Percentiles rank a stretch among this genome's conserved stretches.
phyloP scores from a whole-genome alignment of 139 green algal genomes.

The Protoeuglena noctilucae region DNA sequence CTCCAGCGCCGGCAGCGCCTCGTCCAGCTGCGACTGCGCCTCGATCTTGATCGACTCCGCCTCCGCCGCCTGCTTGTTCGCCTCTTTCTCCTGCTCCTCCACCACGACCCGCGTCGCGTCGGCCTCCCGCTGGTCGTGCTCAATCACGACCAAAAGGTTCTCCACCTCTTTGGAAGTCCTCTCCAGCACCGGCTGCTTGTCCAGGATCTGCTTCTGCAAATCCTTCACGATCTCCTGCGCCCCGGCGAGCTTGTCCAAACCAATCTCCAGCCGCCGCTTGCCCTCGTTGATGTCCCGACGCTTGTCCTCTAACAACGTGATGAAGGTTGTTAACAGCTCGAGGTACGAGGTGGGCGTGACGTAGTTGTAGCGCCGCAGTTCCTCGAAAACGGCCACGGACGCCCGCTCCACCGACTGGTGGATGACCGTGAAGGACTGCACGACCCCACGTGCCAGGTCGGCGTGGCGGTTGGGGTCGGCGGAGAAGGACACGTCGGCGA shows the following conservation, averaged over 20 bases:
- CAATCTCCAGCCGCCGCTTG: slow-evolving; percentile 36
- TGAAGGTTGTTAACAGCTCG: slow-evolving; percentile 24
- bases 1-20: slow-evolving; percentile 34
- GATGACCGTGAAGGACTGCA: slow-evolving; percentile 36
- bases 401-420: slow-evolving; percentile 48
- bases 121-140: slow-evolving; percentile 44
- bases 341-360: slow-evolving; percentile 29
- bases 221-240: slow-evolving; percentile 45
- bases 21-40: slow-evolving; percentile 21
- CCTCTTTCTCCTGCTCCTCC: slow-evolving; percentile 45
- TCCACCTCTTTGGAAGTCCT: slow-evolving; percentile 40
- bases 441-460: slow-evolving; percentile 24
- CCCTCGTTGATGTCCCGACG: slow-evolving; percentile 22
- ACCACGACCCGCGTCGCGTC: slow-evolving; percentile 42
- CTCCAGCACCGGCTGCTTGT: slow-evolving; percentile 43
- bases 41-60: slow-evolving; percentile 23
- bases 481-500: slow-evolving; percentile 23
- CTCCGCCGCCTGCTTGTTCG: slow-evolving; percentile 45
- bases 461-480: slow-evolving; percentile 9
- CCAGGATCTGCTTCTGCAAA: slow-evolving; percentile 55
- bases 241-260: slow-evolving; percentile 52
- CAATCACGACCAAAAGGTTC: slow-evolving; percentile 62
- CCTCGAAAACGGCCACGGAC: slow-evolving; percentile 35
- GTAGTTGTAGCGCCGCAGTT: slow-evolving; percentile 44
- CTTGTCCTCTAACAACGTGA: slow-evolving; percentile 23